Evolutionary conservation across 139 green algal species (phyloP), one percentile per base, ranked within the genome.

Genomic region (Chlamydomonas sp.): DNA sequence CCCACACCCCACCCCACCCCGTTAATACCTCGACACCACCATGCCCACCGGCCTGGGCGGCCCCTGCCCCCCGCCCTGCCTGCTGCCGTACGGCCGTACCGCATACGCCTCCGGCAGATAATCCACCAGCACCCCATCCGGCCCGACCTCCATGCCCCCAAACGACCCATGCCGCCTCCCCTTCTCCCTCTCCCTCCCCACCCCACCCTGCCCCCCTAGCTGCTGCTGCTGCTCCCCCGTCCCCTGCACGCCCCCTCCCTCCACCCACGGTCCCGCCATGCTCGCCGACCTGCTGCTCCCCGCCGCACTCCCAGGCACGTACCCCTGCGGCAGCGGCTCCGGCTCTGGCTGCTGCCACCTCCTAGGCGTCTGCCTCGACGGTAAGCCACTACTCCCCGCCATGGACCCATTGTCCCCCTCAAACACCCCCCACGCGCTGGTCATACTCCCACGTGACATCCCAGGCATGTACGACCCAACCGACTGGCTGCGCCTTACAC

Each of bases 31-130:
- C 5, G 83, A 87, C 62, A 80, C 73, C 4, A 87, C 83, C 12
- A 87, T 87, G n/a, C 83, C 83, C 73, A 87, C 83, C 62, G 83
- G 83, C 83, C 73, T n/a, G 20, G 62, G 71, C 71, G 72, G 67
- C 16, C 60, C 58, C 2, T 1, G 6, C n/a, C 59, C 31, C 31
- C 31, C 31, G 31, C 31, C 73, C 83, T 87, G 83, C 72, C 83
- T 17, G 83, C 61, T 81, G 62, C 83, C 83, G 31, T 69, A 87
- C 0, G 83, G 62, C 62, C 64, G 72, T 31, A 87, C 14, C 4
- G 83, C 1, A 7, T 87, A 64, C 10, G 75, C 57, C 84, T 83
- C 75, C 1, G 84, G 84, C 31, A 88, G 84, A 75, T 77, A 83
- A 8, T 83, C 84, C 84, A 63, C 17, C 75, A 88, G 6, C 18